These are phyloP conservation scores for Penicillium fimorum DNA, from an alignment of 495 filamentous ascomycete species.

Conservation along the genomic window DNA sequence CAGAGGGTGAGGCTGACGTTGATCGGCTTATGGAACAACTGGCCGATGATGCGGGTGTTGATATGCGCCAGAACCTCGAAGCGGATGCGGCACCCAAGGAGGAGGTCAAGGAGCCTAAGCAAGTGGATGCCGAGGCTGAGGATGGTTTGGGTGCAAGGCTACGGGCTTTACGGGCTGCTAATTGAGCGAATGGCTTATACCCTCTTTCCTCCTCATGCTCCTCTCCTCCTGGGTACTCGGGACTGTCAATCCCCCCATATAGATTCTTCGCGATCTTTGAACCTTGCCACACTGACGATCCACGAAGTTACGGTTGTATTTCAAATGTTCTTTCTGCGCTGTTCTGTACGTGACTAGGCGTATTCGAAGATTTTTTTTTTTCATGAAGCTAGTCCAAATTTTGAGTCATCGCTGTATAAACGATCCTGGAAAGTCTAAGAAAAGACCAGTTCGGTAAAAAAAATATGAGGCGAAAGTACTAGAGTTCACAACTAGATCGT, in stretches of 20 bases:
- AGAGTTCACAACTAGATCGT: conserved; percentile 1
- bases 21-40: conserved; percentile 50
- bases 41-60: conserved; percentile 49
- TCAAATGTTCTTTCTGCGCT: background rate
- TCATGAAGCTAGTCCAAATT: background rate
- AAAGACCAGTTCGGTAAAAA: background rate
- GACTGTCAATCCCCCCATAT: background rate
- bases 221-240: background rate
- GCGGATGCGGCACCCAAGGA: conserved; percentile 38
- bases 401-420: background rate
- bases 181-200: conserved; percentile 12
- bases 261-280: background rate
- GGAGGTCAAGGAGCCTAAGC: conserved; percentile 40
- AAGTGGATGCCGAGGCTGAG: conserved; percentile 38
- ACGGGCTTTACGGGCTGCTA: conserved; percentile 43
- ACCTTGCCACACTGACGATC: conserved; percentile 1
- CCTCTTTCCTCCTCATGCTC: background rate
- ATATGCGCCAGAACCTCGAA: conserved; percentile 44
- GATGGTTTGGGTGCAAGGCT: conserved; percentile 46
- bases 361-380: background rate
- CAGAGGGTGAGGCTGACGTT: conserved; percentile 47
- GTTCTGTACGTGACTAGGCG: background rate
- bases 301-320: conserved; percentile 8
- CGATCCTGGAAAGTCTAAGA: too few relatives aligned
- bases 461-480: conserved; percentile 4